Evolutionary conservation across 2,329 filamentous ascomycete genomes (phyloP).

Genomic region (Fusarium ambrosium): DNA sequence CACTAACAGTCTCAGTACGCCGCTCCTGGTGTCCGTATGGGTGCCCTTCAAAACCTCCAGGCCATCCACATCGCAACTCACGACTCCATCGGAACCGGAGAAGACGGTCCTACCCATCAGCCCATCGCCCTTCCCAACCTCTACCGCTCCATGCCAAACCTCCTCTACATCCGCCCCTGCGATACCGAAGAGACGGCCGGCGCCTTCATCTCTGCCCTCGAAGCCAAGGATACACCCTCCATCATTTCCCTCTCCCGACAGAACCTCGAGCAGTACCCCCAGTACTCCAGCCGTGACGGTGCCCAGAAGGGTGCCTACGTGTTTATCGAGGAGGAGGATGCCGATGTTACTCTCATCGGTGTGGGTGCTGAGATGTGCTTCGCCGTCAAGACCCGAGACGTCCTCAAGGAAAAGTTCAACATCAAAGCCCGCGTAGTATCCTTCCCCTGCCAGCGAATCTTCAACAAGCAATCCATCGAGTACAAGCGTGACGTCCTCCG

Average conservation of each 20-base stretch:
- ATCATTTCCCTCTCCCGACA: slow-evolving; percentile 65
- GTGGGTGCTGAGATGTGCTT: slow-evolving; percentile 55
- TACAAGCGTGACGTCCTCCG: slow-evolving; percentile 62
- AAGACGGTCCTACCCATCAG: slow-evolving; percentile 74
- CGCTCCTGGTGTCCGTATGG: slow-evolving; percentile 72
- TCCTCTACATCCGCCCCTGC: slow-evolving; percentile 71
- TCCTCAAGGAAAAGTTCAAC: slow-evolving; percentile 56
- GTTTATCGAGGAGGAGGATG: slow-evolving; percentile 57
- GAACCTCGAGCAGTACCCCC: slow-evolving; percentile 55
- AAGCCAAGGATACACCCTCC: slow-evolving; percentile 55
- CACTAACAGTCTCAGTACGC: slow-evolving; percentile 54
- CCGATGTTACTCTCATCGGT: slow-evolving; percentile 60
- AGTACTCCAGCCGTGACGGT: slow-evolving; percentile 55
- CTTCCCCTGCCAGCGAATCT: slow-evolving; percentile 61
- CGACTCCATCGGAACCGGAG: slow-evolving; percentile 70
- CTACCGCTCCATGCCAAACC: slow-evolving; percentile 73
- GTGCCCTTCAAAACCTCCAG: slow-evolving; percentile 67
- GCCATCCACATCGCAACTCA: slow-evolving; percentile 73
- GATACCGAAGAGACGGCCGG: slow-evolving; percentile 71
- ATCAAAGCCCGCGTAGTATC: slow-evolving; percentile 58
- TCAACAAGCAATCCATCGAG: slow-evolving; percentile 57
- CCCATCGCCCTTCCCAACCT: slow-evolving; percentile 69
- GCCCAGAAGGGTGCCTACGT: slow-evolving; percentile 62
- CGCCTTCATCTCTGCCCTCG: slow-evolving; percentile 65
- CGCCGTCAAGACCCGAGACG: slow-evolving; percentile 49